phyloP scores from a whole-genome alignment of 75 land plant genomes.

The Isoetes taiwanensis region DNA sequence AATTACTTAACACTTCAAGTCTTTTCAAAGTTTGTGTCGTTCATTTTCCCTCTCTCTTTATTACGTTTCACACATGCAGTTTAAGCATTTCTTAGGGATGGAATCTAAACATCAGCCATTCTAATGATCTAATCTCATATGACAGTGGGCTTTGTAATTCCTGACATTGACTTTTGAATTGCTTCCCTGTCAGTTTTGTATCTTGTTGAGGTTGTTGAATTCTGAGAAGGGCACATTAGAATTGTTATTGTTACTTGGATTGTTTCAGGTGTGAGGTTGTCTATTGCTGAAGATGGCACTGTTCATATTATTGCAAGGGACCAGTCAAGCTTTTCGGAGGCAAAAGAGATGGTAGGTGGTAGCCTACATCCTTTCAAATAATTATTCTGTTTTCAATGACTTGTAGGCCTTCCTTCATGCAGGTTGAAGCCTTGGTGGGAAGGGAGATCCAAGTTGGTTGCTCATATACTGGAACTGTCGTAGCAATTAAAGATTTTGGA shows the following conservation, averaged over 20 bases:
- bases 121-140: too few relatives aligned
- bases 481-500: slow-evolving; percentile 80
- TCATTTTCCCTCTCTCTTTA: too few relatives aligned
- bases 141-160: too few relatives aligned
- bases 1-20: too few relatives aligned
- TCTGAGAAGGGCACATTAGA: too few relatives aligned
- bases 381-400: neutral
- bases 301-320: slow-evolving; percentile 65
- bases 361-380: neutral
- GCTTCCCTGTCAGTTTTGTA: too few relatives aligned
- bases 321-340: slow-evolving; percentile 49
- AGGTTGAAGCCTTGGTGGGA: slow-evolving; percentile 62
- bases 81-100: too few relatives aligned
- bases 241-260: neutral
- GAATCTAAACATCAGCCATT: too few relatives aligned
- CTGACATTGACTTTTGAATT: too few relatives aligned
- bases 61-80: too few relatives aligned
- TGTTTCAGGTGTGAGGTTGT: slow-evolving; percentile 46
- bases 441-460: slow-evolving; percentile 81
- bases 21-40: too few relatives aligned
- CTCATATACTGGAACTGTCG: slow-evolving; percentile 53
- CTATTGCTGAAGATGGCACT: slow-evolving; percentile 48
- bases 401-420: slow-evolving; percentile 1
- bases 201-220: too few relatives aligned
- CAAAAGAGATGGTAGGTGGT: slow-evolving; percentile 51